These are phyloP conservation scores for Cutaneotrichosporon sp. DNA, from an alignment of 1,284 basidiomycete genomes.

Conservation along the genomic window DNA sequence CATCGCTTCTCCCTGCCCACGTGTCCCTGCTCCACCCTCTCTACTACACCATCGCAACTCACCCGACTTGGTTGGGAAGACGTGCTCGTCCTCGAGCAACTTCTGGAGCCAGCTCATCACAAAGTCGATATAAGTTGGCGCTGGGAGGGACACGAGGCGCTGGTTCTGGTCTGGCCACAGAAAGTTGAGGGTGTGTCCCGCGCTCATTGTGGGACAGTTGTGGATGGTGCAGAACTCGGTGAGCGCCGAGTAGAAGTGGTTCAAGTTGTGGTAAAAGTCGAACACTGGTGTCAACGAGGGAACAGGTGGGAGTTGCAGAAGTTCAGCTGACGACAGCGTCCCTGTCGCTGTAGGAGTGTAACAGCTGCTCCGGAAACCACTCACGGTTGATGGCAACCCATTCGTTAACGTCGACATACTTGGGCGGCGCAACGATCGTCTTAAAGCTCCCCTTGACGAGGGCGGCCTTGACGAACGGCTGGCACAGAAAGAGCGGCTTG, in stretches of 20 bases:
- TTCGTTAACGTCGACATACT: conserved; percentile 96
- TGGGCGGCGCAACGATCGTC: conserved; percentile 95
- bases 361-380: conserved; percentile 42
- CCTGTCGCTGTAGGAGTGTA: no score
- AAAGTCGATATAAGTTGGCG: conserved; percentile 97
- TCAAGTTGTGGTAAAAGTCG: conserved; percentile 94
- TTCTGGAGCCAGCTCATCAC: conserved; percentile 99
- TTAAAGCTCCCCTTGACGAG: conserved; percentile 98
- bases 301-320: not conserved
- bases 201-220: conserved; percentile 89
- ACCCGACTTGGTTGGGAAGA: conserved; percentile 96
- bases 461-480: conserved; percentile 93
- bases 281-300: conserved; percentile 62
- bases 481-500: conserved; percentile 79
- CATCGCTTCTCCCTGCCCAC: not conserved
- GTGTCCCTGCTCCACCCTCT: not conserved
- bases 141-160: conserved; percentile 87
- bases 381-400: conserved; percentile 97
- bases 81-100: conserved; percentile 83
- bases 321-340: no score
- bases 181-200: conserved; percentile 88
- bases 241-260: conserved; percentile 94
- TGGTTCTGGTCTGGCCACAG: conserved; percentile 97
- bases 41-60: conserved; percentile 33
- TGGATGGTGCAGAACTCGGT: conserved; percentile 91